Evolutionary conservation across 768 basidiomycete species (phyloP).

Genomic region (Lentinula aciculospora): DNA sequence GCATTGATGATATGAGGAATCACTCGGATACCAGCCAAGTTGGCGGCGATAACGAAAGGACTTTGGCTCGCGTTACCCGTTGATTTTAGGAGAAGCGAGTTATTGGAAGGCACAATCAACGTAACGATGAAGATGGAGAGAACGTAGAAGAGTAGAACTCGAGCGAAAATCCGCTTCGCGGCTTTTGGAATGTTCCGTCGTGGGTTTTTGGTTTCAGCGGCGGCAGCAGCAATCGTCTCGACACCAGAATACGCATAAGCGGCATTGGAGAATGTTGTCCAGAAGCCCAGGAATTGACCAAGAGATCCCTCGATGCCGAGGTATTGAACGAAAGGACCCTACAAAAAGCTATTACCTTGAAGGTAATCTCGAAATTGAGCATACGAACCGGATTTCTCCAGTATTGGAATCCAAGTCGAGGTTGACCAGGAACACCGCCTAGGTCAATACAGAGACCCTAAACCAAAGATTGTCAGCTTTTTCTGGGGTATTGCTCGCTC

Average conservation of each 20-base stretch:
- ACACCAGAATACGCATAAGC: slow-evolving; percentile 66
- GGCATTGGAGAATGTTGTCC: slow-evolving; percentile 24
- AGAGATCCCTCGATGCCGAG: slow-evolving; percentile 1
- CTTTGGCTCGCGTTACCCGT: slow-evolving; percentile 44
- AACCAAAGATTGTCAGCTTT: neutral
- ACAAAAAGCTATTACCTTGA: neutral
- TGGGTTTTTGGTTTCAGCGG: slow-evolving; percentile 61
- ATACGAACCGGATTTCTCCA: slow-evolving; percentile 24
- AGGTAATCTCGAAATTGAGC: neutral
- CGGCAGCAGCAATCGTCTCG: slow-evolving; percentile 33
- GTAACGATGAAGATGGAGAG: slow-evolving; percentile 58
- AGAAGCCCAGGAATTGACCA: slow-evolving; percentile 49
- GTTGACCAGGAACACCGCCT: slow-evolving; percentile 42
- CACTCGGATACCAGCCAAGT: slow-evolving; percentile 54
- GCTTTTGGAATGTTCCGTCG: slow-evolving; percentile 62
- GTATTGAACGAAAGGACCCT: slow-evolving; percentile 10
- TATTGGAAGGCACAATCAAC: slow-evolving; percentile 61
- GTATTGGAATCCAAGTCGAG: slow-evolving; percentile 39
- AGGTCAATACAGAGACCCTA: slow-evolving; percentile 42
- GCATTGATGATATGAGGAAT: slow-evolving; percentile 72
- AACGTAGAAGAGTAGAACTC: slow-evolving; percentile 37
- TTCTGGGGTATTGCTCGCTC: neutral
- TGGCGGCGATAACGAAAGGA: slow-evolving; percentile 72
- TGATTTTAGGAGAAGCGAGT: slow-evolving; percentile 25
- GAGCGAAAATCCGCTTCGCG: slow-evolving; percentile 46